Conservation (phyloP, 495 filamentous ascomycete genomes). For the Neurospora sp. region DNA sequence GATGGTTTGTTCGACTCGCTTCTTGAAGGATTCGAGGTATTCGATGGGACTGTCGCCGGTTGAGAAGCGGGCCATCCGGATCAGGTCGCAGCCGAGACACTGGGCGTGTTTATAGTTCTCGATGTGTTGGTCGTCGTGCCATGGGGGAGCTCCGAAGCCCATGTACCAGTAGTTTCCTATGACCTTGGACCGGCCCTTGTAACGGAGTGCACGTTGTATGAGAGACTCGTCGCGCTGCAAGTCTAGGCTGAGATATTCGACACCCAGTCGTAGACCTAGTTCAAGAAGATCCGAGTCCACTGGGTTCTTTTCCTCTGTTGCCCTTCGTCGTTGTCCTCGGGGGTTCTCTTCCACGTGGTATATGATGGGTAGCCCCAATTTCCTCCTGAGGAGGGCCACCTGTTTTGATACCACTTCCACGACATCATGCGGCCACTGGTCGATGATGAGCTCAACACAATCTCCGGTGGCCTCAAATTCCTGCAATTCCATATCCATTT, state of each 20-base stretch:
- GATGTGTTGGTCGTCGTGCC: constrained; percentile 51
- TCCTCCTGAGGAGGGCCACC: constrained; percentile 51
- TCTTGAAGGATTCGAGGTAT: constrained; percentile 45
- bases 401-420: constrained; percentile 44
- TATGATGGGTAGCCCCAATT: constrained; percentile 57
- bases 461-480: constrained; percentile 60
- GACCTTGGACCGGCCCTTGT: constrained; percentile 59
- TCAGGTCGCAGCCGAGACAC: constrained; percentile 56
- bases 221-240: constrained; percentile 44
- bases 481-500: constrained; percentile 44
- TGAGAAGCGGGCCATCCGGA: constrained; percentile 57
- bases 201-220: constrained; percentile 43
- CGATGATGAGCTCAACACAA: constrained; percentile 62
- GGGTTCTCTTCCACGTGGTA: constrained; percentile 51
- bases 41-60: constrained; percentile 48
- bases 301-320: constrained; percentile 28
- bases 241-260: constrained; percentile 65
- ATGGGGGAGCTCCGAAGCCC: constrained; percentile 41
- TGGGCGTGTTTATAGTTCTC: constrained; percentile 47
- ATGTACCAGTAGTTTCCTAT: constrained; percentile 54
- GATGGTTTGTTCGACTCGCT: constrained; percentile 32
- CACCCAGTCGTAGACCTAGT: constrained; percentile 59
- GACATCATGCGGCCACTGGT: constrained; percentile 44
- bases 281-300: constrained; percentile 53
- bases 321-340: constrained; percentile 32